A percentile compares a stretch with the other conserved stretches of the same genome.
Evolutionary conservation across 23 red algal species (phyloP).

Genomic region (Agarophyton chilense): DNA sequence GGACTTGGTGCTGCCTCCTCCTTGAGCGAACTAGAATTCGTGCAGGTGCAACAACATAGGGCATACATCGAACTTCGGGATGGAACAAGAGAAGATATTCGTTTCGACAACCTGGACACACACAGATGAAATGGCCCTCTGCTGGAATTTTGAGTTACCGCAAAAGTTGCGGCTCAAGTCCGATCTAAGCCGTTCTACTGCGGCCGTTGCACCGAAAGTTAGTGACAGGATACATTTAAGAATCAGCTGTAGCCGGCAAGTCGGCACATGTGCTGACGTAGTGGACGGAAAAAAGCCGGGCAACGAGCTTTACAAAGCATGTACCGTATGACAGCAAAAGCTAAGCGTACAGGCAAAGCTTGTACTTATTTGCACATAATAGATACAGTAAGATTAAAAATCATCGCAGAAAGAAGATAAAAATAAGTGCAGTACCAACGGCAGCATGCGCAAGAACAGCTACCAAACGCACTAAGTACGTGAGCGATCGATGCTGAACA

Average conservation of each 20-base stretch:
- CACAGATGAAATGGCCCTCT: too few relatives aligned
- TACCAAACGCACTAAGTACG: constrained; percentile 70
- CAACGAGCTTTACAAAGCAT: background rate
- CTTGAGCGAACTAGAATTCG: too few relatives aligned
- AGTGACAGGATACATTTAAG: background rate
- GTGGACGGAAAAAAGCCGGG: background rate
- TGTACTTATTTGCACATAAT: background rate
- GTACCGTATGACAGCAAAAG: background rate
- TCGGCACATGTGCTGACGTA: background rate
- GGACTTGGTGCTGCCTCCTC: too few relatives aligned
- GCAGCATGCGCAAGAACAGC: constrained; percentile 62
- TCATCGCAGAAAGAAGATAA: constrained; percentile 57
- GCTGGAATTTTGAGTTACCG: too few relatives aligned
- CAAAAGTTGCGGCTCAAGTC: too few relatives aligned
- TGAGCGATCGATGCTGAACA: constrained; percentile 54
- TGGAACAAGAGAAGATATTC: too few relatives aligned
- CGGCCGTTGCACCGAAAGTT: background rate
- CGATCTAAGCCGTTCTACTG: too few relatives aligned
- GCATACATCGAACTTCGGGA: too few relatives aligned
- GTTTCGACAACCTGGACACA: too few relatives aligned
- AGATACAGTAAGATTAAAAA: background rate
- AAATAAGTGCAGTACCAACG: constrained; percentile 50
- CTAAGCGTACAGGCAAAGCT: background rate
- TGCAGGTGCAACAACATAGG: too few relatives aligned
- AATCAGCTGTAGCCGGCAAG: background rate